Conservation (phyloP, 176 grass and related monocot genomes). For the Oropetium thomaeum region DNA sequence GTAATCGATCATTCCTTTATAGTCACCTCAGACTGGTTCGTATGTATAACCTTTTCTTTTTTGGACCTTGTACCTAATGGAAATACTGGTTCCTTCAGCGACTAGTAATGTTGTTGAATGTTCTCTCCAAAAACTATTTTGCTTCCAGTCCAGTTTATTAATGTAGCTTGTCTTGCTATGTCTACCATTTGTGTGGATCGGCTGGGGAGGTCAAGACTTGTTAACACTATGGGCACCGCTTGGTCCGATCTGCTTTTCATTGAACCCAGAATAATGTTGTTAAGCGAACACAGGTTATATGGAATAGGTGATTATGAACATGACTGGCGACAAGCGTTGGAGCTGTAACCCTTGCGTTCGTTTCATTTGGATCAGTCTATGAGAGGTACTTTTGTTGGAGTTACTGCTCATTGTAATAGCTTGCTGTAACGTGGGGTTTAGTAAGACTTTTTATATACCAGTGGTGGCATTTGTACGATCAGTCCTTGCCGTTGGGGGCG, state of each 20-base stretch:
- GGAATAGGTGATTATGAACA: neutral
- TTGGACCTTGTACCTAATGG: neutral
- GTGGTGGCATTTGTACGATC: neutral
- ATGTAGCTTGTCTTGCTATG: neutral
- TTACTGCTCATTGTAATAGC: neutral
- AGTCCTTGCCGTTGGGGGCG: neutral
- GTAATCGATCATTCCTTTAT: conserved; percentile 14
- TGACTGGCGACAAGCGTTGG: neutral
- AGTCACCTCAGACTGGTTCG: neutral
- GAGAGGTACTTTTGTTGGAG: neutral
- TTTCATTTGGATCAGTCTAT: neutral
- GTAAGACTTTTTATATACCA: neutral
- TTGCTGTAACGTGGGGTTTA: neutral
- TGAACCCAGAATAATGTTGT: neutral
- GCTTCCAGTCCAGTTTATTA: neutral
- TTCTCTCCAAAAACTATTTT: neutral
- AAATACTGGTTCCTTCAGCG: neutral
- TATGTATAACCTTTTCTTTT: neutral
- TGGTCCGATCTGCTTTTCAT: neutral
- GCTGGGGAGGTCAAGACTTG: neutral
- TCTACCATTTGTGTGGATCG: neutral
- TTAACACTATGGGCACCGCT: neutral
- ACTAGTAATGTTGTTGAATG: neutral
- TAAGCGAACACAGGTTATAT: neutral
- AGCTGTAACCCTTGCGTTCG: neutral